Evolutionary conservation across 2,329 filamentous ascomycete genomes (phyloP), one percentile per base, ranked within the genome.

Genomic region (Xylariaceae sp.): DNA sequence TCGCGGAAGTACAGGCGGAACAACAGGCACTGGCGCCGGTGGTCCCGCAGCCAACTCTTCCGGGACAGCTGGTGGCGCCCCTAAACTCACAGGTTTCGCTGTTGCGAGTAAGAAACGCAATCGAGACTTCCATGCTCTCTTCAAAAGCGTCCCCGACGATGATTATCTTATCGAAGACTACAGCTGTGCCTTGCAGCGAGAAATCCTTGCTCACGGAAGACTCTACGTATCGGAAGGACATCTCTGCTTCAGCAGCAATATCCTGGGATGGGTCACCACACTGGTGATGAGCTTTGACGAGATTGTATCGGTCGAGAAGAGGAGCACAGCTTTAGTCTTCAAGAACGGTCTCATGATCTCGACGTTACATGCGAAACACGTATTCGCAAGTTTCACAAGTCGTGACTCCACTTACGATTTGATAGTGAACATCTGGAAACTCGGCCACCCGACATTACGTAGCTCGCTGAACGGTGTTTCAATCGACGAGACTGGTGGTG

Each of bases 101-200:
- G 92, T 97, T 64, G 94, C 94, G 53, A 95, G 90, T 72, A 96
- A 95, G 74, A 97, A 94, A 77, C 86, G 95, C 58, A 99, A 99
- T 75, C 86, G 91, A 53, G 94, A 97, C 71, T 99, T 97, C 69
- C 94, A 99, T 73, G 84, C 83, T 60, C 77, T 96, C 2, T 99
- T 99, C 79, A 89, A 94, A 74, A 97, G 92, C 72, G 94, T 99
- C 0, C 94, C 95, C 0, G 93, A 97, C 66, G 94, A 99, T 69
- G 94, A 99, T 74, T 97, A 96, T 71, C 81, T 99, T 30, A 97
- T 99, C 65, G 94, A 99, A 72, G 94, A 99, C 73, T 99, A 97
- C 74, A 97, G 94, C 73, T 97, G 94, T 72, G 94, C 94, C 3
- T 75, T 99, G 60, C 94, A 99, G 74, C 86, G 92, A 66, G 95